Base-by-base conservation (phyloP, 2,329 filamentous ascomycete species). In the Colletotrichum viniferum region DNA sequence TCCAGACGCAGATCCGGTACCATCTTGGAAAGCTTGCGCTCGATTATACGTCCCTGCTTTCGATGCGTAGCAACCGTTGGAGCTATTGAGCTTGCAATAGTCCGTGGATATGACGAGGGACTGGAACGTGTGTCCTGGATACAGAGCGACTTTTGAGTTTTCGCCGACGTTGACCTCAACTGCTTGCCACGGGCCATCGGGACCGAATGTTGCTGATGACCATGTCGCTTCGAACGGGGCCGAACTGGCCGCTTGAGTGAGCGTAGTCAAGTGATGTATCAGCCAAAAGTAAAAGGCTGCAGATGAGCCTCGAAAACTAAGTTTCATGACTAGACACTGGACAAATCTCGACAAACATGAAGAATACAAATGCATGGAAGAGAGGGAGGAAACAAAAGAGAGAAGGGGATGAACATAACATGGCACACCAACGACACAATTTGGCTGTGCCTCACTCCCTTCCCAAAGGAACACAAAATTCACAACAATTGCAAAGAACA, bases 141-240 rank as follows among this genome's bases (percentile, higher is more conserved):
- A 83, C 28, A 84, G 43, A 16, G 79, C 73, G 70, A 83, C 77
- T 26, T 69, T 78, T 26, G 80, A 78, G 52, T 77, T 69, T 21
- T 24, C 68, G 30, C 79, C 79, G 21, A 81, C 10, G 9, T 72
- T 80, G 21, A 82, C 77, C 32, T 80, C 77, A 24, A 83, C 75
- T 8, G 81, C 81, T 10, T 79, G 79, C 82, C 83, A 84, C 8
- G 83, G 83, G 7, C 83, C 83, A 30, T 85, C 83, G 12, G 82
- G 82, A 4, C 83, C 83, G 70, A 79, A 83, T 3, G 77, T 79
- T 21, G 71, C 73, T 14, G 74, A 76, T 28, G 81, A 82, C 82
- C 80, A 82, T 78, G 55, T 78, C 14, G 74, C 80, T 18, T 77
- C 77, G 32, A 83, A 75, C 21, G 79, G 77, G 4, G 38, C 24